These are phyloP conservation scores for Durio zibethinus DNA, from an alignment of 345 rosid genomes.

Conservation along the genomic window DNA sequence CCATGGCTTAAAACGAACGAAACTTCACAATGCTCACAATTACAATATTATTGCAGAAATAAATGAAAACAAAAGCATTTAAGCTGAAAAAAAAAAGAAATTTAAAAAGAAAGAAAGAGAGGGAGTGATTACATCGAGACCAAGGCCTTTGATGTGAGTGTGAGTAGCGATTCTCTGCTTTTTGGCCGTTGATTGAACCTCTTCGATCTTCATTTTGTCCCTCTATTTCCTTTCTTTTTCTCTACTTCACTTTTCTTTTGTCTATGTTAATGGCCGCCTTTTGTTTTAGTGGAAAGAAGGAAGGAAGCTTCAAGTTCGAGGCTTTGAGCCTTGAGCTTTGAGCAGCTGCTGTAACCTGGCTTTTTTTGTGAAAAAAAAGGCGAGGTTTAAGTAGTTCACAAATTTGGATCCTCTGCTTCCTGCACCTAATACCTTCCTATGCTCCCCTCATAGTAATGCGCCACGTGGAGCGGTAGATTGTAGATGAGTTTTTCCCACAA, in stretches of 20 bases:
- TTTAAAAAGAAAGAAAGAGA: constrained; percentile 7
- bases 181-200: constrained; percentile 93
- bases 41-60: neutral
- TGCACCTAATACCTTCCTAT: neutral
- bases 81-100: neutral
- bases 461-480: no score
- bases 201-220: constrained; percentile 86
- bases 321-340: no score
- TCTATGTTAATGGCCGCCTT: constrained; percentile 4
- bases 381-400: neutral
- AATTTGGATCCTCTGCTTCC: constrained; percentile 29
- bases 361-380: neutral
- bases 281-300: constrained; percentile 15
- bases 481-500: no score
- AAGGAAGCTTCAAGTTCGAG: neutral
- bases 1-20: neutral
- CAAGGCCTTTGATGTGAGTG: constrained; percentile 98
- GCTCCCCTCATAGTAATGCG: neutral
- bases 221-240: constrained; percentile 24
- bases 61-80: neutral
- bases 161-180: constrained; percentile 96
- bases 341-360: neutral
- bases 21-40: neutral
- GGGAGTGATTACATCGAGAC: constrained; percentile 67
- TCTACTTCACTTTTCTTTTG: constrained; percentile 44